Base-by-base conservation (phyloP, 257 asterid species). In the Scutellaria barbata region DNA sequence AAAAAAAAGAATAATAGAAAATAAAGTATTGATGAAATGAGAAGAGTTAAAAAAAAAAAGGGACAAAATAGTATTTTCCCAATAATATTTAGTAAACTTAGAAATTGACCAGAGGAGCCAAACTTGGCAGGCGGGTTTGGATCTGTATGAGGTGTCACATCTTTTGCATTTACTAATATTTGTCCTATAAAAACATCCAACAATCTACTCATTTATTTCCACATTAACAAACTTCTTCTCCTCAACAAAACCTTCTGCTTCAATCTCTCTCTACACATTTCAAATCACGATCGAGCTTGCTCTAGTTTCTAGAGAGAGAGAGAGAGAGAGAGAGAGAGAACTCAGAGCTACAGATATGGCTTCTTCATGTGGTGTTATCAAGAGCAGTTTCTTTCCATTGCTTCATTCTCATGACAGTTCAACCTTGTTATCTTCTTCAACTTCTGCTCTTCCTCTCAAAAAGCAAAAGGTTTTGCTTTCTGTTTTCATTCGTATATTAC, bases 291-390 rank as follows among this genome's bases (percentile, higher is more conserved):
- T 7, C 33, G 14, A 25, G n/a, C 43, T 35, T 46, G 59, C 59
- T 65, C 20, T 47, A 33, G 2, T 13, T 58, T 58, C 46, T 35
- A 40, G 6, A 54, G 37, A 55, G 61, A 59, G 48, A 74, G 54
- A 45, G 53, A 70, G 20, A 39, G 35, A 30, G 35, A 30, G 61
- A 59, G 48, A 39, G 35, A 30, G 35, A 30, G 61, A 59, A 42
- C 25, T 22, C 25, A 30, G 35, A 30, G 35, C 35, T 30, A 30
- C 35, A 30, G 45, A 67, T 10, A 80, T 77, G 84, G 79, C 79
- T 8, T 68, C 73, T 11, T 79, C 82, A 13, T 80, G 85, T 71
- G 81, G 85, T 58, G 67, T 70, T 18, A 22, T 73, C 33, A 79
- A 57, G 48, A 75, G 56, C 55, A 77, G 66, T 68, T 80, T 80